Base-by-base conservation (phyloP, 2,329 filamentous ascomycete species). In the Cercospora zeina region DNA sequence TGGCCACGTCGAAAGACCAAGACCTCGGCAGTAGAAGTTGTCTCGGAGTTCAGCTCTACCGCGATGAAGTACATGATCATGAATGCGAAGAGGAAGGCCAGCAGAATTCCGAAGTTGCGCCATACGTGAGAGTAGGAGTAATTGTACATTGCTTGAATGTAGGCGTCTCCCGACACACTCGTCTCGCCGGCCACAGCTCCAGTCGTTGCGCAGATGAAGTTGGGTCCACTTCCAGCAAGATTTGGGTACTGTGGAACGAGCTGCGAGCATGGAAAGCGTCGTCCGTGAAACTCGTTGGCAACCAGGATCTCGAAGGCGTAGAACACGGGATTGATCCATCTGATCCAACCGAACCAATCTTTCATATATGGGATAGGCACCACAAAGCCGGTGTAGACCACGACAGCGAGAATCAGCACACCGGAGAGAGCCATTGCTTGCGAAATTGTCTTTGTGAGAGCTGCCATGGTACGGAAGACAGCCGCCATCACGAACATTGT, bases 81-180 rank as follows among this genome's bases (percentile, higher is more conserved):
- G 76, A 90, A 90, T 58, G 81, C 84, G 31, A 89, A 67, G 56
- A 88, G 75, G 73, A 90, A 89, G 0, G 74, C 87, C 14, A 87
- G 42, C 1, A 90, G 72, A 59, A 91, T 89, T 0, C 88, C 88
- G 62, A 89, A 81, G 70, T 91, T 90, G 9, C 88, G 71, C 73
- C 73, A 75, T 19, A 77, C 74, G 53, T 80, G 76, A 3, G 72
- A 74, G 65, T 76, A 77, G 27, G 73, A 75, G 68, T 78, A 79
- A 13, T 67, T 68, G 66, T 79, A 80, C 11, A 63, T 62, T 3
- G 56, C 61, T 8, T 55, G 58, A 34, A 74, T 73, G 60, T 67
- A 80, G 4, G 68, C 70, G 45, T 79, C 77, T 16, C 78, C 78
- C 34, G 61, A 73, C 14, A 80, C 76, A 7, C 73, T 75, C 1